Conservation (phyloP, 1,284 basidiomycete genomes). For the Pseudozyma thailandica region DNA sequence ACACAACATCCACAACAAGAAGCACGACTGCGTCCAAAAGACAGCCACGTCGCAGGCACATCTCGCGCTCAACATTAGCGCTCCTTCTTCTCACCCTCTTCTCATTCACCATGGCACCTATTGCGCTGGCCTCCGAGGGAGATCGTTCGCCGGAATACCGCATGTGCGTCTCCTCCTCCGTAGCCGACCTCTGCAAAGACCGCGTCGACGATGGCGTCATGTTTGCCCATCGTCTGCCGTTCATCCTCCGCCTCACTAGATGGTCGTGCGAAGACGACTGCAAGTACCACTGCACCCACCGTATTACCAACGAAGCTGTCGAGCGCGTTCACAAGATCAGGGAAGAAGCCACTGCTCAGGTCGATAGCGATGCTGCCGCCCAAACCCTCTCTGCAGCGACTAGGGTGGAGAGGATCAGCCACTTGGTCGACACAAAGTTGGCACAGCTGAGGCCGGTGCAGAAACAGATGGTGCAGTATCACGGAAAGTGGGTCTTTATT, state of each 20-base stretch:
- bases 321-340: conserved; percentile 52
- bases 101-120: conserved; percentile 15
- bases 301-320: conserved; percentile 77
- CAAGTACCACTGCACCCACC: conserved; percentile 87
- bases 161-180: conserved; percentile 60
- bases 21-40: background rate
- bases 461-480: conserved; percentile 68
- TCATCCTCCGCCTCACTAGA: conserved; percentile 71
- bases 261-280: conserved; percentile 88
- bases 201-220: conserved; percentile 61
- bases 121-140: conserved; percentile 56
- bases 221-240: conserved; percentile 69
- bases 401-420: conserved; percentile 8
- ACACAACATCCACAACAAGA: background rate
- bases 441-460: conserved; percentile 52
- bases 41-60: background rate
- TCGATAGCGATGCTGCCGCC: conserved; percentile 15
- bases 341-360: conserved; percentile 63
- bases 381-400: conserved; percentile 14
- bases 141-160: conserved; percentile 62
- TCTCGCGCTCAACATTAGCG: conserved; percentile 8
- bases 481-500: conserved; percentile 82
- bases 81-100: conserved; percentile 14
- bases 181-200: conserved; percentile 54
- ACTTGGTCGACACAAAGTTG: conserved; percentile 39